Evolutionary conservation across 2,329 filamentous ascomycete species (phyloP).

Genomic region (Parastagonospora nodorum): DNA sequence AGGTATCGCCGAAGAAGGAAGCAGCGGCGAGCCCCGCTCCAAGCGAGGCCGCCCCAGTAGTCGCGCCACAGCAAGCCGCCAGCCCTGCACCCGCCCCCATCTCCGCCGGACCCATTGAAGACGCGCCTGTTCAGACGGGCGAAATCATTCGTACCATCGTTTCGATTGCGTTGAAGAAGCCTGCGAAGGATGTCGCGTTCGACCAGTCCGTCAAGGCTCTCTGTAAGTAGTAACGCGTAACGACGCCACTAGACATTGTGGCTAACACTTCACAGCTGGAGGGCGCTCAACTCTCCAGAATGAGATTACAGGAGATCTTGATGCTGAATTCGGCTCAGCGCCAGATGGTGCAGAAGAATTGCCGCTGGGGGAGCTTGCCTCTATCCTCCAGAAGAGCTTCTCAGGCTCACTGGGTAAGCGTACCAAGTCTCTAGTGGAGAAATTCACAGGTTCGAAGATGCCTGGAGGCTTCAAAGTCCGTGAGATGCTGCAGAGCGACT

Average conservation of each 20-base stretch:
- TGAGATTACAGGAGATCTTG: conserved; percentile 52
- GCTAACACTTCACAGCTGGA: not conserved
- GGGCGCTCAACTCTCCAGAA: conserved; percentile 53
- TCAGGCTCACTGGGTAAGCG: conserved; percentile 40
- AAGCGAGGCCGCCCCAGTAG: not conserved
- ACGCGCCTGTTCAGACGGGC: conserved; percentile 19
- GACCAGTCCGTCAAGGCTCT: conserved; percentile 43
- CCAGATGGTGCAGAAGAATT: conserved; percentile 50
- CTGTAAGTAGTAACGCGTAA: conserved; percentile 4
- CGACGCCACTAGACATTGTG: not conserved
- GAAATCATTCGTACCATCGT: conserved; percentile 36
- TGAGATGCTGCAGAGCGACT: conserved; percentile 10
- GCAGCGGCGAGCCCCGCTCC: not conserved
- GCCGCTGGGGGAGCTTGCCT: conserved; percentile 39
- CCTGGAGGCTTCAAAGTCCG: conserved; percentile 17
- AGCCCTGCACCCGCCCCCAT: conserved; percentile 1
- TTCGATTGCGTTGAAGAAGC: conserved; percentile 37
- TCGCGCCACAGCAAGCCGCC: not conserved
- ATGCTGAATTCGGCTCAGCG: conserved; percentile 47
- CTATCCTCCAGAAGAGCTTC: conserved; percentile 35
- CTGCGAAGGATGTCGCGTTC: conserved; percentile 24
- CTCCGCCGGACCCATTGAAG: conserved; percentile 4
- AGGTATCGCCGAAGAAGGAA: conserved; percentile 1
- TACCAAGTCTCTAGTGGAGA: conserved; percentile 16
- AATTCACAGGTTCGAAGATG: conserved; percentile 14